These are phyloP conservation scores for Coemansia sp. DNA, from an alignment of 192 early-diverging fungal genomes.

Conservation along the genomic window DNA sequence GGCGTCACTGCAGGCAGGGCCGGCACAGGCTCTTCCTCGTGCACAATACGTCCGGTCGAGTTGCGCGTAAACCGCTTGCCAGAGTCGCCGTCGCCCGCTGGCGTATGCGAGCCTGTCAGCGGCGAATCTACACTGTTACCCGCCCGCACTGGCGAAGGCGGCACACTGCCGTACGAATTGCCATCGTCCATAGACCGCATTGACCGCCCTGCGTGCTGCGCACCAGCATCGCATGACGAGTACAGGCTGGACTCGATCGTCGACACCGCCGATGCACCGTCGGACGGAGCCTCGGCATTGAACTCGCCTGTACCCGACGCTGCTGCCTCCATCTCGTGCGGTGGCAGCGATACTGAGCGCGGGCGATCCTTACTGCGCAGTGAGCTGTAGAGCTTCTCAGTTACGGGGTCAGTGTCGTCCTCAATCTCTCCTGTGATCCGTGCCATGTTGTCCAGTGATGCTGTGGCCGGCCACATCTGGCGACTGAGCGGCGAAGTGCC, in stretches of 20 bases:
- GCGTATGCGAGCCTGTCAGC: slow-evolving; percentile 7
- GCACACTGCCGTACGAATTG: slow-evolving; percentile 45
- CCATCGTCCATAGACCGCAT: slow-evolving; percentile 34
- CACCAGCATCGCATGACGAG: slow-evolving; percentile 31
- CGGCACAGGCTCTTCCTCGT: slow-evolving; percentile 44
- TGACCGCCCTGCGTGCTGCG: slow-evolving; percentile 1
- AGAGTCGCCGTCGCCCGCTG: neutral
- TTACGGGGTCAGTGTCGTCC: slow-evolving; percentile 7
- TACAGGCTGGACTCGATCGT: slow-evolving; percentile 53
- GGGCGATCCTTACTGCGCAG: slow-evolving; percentile 11
- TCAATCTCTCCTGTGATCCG: slow-evolving; percentile 5
- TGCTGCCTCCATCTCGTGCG: neutral
- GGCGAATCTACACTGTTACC: slow-evolving; percentile 2
- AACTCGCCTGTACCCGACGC: no score
- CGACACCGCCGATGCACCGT: slow-evolving; percentile 38
- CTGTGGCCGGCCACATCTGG: slow-evolving; percentile 40
- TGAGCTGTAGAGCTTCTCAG: slow-evolving; percentile 11
- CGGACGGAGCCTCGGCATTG: neutral
- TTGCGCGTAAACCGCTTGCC: slow-evolving; percentile 46
- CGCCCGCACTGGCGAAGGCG: slow-evolving; percentile 20
- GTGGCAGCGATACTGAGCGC: slow-evolving; percentile 28
- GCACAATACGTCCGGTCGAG: slow-evolving; percentile 50
- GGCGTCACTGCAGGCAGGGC: slow-evolving; percentile 44
- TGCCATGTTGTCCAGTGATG: slow-evolving; percentile 18
- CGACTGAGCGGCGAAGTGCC: slow-evolving; percentile 41